These are phyloP conservation scores for Waitea zeae DNA, from an alignment of 1,284 basidiomycete genomes.

Conservation along the genomic window DNA sequence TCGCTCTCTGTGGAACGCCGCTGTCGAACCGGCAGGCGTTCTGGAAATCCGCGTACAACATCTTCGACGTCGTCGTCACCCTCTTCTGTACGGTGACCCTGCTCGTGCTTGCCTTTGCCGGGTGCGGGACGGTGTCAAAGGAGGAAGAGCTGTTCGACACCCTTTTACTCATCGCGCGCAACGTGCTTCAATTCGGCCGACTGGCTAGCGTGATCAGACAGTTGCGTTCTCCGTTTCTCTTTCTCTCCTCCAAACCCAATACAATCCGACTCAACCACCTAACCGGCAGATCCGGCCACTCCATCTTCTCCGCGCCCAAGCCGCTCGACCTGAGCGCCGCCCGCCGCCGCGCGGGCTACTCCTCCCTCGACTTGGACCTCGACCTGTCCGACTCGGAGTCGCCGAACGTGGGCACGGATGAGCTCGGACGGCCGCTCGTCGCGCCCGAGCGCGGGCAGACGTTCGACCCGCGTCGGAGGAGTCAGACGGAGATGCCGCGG, in stretches of 20 bases:
- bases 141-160: conserved; percentile 89
- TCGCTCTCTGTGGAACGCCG: not conserved
- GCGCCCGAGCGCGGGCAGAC: conserved; percentile 25
- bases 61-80: conserved; percentile 75
- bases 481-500: conserved; percentile 33
- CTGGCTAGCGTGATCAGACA: conserved; percentile 82
- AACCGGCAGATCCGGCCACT: conserved; percentile 68
- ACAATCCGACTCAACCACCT: not conserved
- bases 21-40: conserved; percentile 57
- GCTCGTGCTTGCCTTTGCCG: conserved; percentile 68
- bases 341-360: conserved; percentile 50
- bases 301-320: conserved; percentile 80
- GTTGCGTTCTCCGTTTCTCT: conserved; percentile 25
- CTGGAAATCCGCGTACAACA: conserved; percentile 84
- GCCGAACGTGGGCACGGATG: conserved; percentile 19
- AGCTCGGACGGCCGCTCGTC: conserved; percentile 33
- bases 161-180: conserved; percentile 74
- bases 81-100: conserved; percentile 77
- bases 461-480: conserved; percentile 14
- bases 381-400: conserved; percentile 50
- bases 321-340: conserved; percentile 77
- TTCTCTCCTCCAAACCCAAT: not conserved
- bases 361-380: conserved; percentile 54
- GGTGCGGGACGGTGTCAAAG: conserved; percentile 59
- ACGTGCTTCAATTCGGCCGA: conserved; percentile 81